Conservation (phyloP, 495 filamentous ascomycete genomes). For the Schizothecium vesticola region DNA sequence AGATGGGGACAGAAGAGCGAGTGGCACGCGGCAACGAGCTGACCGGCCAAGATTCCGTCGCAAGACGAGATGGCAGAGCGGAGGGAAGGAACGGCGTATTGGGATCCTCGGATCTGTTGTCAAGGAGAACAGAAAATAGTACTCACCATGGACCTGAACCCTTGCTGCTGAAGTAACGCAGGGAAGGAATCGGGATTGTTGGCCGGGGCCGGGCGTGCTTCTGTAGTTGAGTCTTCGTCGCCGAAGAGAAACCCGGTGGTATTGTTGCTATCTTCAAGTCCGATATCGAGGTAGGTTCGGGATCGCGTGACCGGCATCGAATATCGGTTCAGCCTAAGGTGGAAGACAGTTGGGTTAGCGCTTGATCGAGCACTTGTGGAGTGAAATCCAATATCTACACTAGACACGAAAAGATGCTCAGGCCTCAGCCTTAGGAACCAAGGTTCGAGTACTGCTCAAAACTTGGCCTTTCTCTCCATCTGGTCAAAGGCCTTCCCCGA, state of each 20-base stretch:
- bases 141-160: constrained; percentile 38
- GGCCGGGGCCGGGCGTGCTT: constrained; percentile 53
- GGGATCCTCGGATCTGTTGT: neutral
- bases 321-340: constrained; percentile 67
- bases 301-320: constrained; percentile 79
- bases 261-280: constrained; percentile 62
- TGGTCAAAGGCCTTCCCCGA: neutral
- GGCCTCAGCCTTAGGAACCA: neutral
- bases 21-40: neutral
- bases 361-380: neutral
- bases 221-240: constrained; percentile 63
- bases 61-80: neutral
- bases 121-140: neutral
- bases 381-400: neutral
- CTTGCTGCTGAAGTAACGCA: constrained; percentile 66
- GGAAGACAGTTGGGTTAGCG: constrained; percentile 5
- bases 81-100: neutral
- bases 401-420: neutral
- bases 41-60: neutral
- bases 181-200: constrained; percentile 78
- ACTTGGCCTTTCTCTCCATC: neutral
- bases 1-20: neutral
- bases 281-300: constrained; percentile 53
- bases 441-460: neutral
- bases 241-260: constrained; percentile 79